These are phyloP conservation scores for Huntiella moniliformis DNA, from an alignment of 2,329 filamentous ascomycete genomes.

Conservation along the genomic window DNA sequence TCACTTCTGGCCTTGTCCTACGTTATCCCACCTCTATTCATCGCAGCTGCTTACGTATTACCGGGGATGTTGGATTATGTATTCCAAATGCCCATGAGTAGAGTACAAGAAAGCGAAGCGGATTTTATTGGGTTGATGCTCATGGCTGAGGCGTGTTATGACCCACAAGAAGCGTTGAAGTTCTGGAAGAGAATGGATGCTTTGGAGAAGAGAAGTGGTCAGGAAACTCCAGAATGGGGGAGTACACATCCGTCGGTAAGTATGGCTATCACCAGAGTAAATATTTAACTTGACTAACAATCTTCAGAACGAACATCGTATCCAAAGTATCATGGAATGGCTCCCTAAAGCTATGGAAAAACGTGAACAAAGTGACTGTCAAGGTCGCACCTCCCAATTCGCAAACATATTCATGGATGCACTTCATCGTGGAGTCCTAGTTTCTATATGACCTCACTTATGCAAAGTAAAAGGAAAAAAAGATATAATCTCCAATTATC, in stretches of 20 bases:
- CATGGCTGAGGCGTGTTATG: slow-evolving; percentile 65
- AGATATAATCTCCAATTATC: no score
- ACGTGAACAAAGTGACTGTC: slow-evolving; percentile 34
- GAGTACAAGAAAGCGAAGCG: slow-evolving; percentile 57
- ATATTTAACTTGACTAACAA: slow-evolving; percentile 1
- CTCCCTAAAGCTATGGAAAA: slow-evolving; percentile 37
- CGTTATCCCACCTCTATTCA: slow-evolving; percentile 23
- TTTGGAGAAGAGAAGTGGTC: slow-evolving; percentile 20
- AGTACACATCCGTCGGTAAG: slow-evolving; percentile 57
- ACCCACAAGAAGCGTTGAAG: slow-evolving; percentile 45
- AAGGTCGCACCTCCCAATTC: slow-evolving; percentile 28
- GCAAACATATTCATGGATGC: slow-evolving; percentile 33
- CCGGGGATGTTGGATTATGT: slow-evolving; percentile 39
- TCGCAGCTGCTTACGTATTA: slow-evolving; percentile 24
- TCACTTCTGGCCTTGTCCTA: slow-evolving; percentile 30
- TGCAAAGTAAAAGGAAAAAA: no score
- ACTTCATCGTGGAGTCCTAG: slow-evolving; percentile 15
- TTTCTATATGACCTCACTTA: neutral
- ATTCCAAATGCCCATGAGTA: slow-evolving; percentile 48
- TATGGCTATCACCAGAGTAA: slow-evolving; percentile 8
- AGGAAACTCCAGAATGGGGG: slow-evolving; percentile 48
- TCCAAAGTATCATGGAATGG: slow-evolving; percentile 47
- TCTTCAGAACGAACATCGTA: slow-evolving; percentile 38
- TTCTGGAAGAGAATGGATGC: slow-evolving; percentile 52
- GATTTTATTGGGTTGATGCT: slow-evolving; percentile 69